Percentiles rank a stretch among this genome's conserved stretches.
Conservation (phyloP, 140 eudicot species). For the Ambrosia hybrid region DNA sequence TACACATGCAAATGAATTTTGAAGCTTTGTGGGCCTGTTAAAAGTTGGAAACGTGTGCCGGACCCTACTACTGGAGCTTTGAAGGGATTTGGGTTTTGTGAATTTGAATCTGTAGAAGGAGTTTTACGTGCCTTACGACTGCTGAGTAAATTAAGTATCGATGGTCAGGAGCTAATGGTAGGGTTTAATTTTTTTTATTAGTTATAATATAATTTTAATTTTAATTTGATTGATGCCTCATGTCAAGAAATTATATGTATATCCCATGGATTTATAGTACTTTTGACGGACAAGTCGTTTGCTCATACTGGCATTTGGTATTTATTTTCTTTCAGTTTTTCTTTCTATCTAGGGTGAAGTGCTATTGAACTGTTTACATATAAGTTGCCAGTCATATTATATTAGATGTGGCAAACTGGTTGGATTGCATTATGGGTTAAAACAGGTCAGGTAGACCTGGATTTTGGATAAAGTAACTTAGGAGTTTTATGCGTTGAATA, state of each 20-base stretch:
- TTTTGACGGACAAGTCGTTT: too few species aligned
- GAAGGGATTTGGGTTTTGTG: slow-evolving; percentile 93
- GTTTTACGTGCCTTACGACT: slow-evolving; percentile 89
- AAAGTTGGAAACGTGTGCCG: slow-evolving; percentile 93
- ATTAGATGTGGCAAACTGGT: too few species aligned
- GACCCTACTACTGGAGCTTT: slow-evolving; percentile 75
- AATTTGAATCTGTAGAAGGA: slow-evolving; percentile 95
- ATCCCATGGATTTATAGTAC: not conserved
- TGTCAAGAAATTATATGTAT: too few species aligned
- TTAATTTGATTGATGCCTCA: not conserved
- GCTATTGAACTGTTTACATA: too few species aligned
- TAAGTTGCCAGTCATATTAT: too few species aligned
- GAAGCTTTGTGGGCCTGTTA: slow-evolving; percentile 95
- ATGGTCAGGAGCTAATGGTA: slow-evolving; percentile 95
- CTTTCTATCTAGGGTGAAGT: too few species aligned
- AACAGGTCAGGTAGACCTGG: too few species aligned
- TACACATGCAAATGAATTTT: slow-evolving; percentile 27
- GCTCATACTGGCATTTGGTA: too few species aligned
- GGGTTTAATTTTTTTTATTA: slow-evolving; percentile 10
- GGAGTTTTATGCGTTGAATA: too few species aligned
- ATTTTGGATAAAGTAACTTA: too few species aligned
- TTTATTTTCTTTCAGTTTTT: too few species aligned
- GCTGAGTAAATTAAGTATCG: slow-evolving; percentile 75
- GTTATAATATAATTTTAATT: not conserved
- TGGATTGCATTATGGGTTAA: too few species aligned